Percentiles rank a stretch among this genome's conserved stretches.
These are phyloP conservation scores for Globisporangium emineosum DNA, from an alignment of 352 stramenopile genomes.

Conservation along the genomic window DNA sequence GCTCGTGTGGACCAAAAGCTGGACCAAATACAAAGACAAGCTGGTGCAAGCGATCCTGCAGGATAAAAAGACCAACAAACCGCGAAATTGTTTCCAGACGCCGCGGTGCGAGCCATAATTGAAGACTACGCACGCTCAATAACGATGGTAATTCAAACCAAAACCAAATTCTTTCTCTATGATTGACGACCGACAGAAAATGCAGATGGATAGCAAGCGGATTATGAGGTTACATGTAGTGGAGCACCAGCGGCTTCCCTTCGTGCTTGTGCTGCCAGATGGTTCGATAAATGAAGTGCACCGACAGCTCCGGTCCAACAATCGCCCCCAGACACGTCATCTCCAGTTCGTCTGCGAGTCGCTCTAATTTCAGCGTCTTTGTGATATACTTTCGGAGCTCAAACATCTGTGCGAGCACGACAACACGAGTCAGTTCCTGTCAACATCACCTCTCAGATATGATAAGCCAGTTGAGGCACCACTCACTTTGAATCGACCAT, in stretches of 20 bases:
- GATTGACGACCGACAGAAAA: not conserved
- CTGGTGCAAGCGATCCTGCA: conserved; percentile 12
- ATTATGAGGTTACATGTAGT: conserved; percentile 33
- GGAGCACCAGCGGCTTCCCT: conserved; percentile 39
- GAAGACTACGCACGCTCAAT: too few species aligned
- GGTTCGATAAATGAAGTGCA: conserved; percentile 62
- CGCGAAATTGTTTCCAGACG: conserved; percentile 11
- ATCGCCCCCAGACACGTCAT: conserved; percentile 54
- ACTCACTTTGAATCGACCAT: conserved; percentile 52
- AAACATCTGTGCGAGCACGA: conserved; percentile 35
- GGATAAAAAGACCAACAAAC: conserved; percentile 15
- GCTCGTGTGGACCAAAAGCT: conserved; percentile 7
- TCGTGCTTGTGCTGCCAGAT: conserved; percentile 62
- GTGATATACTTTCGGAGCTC: conserved; percentile 51
- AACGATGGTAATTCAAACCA: too few species aligned
- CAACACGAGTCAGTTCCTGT: conserved; percentile 1
- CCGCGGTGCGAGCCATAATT: not conserved
- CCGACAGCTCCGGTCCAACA: conserved; percentile 59
- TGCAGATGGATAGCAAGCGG: not conserved
- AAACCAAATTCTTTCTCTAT: conserved; percentile 8
- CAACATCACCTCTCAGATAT: not conserved
- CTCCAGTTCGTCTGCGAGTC: conserved; percentile 33
- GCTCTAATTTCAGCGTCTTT: conserved; percentile 32
- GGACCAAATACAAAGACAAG: conserved; percentile 17
- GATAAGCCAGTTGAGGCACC: not conserved